A percentile compares a stretch with the other conserved stretches of the same genome.
Evolutionary conservation across 73 alveolate genomes (phyloP).

Genomic region (Paramecium primaurelia): DNA sequence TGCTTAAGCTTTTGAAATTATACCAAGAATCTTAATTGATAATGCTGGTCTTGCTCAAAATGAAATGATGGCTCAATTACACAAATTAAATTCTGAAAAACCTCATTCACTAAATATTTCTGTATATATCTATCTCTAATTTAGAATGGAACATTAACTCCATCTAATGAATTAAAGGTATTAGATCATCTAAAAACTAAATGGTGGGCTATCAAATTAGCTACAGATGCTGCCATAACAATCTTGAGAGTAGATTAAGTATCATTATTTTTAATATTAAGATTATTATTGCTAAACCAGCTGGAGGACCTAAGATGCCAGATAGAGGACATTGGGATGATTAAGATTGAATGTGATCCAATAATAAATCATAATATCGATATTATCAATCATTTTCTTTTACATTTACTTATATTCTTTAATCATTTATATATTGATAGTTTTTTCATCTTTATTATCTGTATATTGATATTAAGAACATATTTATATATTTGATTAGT

Average conservation of each 20-base stretch:
- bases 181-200: constrained; percentile 93
- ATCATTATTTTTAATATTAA: background rate
- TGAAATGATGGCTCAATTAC: constrained; percentile 89
- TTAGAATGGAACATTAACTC: constrained; percentile 43
- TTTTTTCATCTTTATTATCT: too few species aligned
- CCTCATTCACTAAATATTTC: constrained; percentile 86
- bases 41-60: constrained; percentile 96
- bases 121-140: constrained; percentile 74
- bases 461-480: too few species aligned
- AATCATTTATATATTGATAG: too few species aligned
- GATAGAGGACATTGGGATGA: constrained; percentile 61
- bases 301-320: constrained; percentile 80
- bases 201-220: constrained; percentile 95
- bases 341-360: constrained; percentile 36
- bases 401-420: too few species aligned
- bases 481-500: too few species aligned
- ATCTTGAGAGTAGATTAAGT: constrained; percentile 92
- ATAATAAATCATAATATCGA: background rate
- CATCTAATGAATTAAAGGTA: constrained; percentile 66
- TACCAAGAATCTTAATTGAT: constrained; percentile 96
- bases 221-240: constrained; percentile 96
- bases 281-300: constrained; percentile 78
- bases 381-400: background rate
- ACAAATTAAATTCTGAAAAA: constrained; percentile 81
- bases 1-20: constrained; percentile 96